These are phyloP conservation scores for Fusarium austroafricanum DNA, from an alignment of 2,329 filamentous ascomycete genomes.

Conservation along the genomic window DNA sequence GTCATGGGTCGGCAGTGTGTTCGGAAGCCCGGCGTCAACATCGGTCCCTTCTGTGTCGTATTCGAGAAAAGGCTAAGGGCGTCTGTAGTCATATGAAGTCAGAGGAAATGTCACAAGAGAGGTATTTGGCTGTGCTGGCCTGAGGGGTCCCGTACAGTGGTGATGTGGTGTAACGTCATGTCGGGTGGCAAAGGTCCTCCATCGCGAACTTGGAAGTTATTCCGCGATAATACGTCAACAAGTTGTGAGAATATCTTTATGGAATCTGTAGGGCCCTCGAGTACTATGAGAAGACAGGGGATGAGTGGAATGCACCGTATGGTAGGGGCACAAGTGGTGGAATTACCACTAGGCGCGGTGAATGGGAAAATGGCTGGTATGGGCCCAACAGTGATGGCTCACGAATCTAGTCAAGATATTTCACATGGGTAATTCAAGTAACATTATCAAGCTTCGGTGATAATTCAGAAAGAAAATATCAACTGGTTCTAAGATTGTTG, in stretches of 20 bases:
- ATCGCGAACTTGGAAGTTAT: not conserved
- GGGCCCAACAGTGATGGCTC: not conserved
- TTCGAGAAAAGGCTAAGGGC: not conserved
- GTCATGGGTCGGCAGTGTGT: not conserved
- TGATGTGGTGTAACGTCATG: not conserved
- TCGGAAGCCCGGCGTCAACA: not conserved
- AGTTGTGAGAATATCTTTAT: not conserved
- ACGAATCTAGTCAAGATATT: not conserved
- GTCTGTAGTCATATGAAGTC: too few relatives aligned
- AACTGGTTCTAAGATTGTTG: not conserved
- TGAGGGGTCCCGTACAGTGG: not conserved
- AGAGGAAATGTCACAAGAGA: fast-evolving
- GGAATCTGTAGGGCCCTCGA: fast-evolving
- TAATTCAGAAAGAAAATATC: not conserved
- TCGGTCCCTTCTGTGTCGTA: not conserved
- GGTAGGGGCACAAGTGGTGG: not conserved
- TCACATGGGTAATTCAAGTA: not conserved
- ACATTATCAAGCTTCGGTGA: not conserved
- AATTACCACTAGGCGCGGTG: not conserved
- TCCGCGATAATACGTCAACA: not conserved
- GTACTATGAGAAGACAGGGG: not conserved
- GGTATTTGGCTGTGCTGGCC: not conserved
- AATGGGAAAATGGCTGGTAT: not conserved
- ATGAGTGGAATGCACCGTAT: not conserved
- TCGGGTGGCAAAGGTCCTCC: not conserved